Evolutionary conservation across 768 basidiomycete genomes (phyloP), one percentile per base, ranked within the genome.

Genomic region (Hygrocybe punicea): DNA sequence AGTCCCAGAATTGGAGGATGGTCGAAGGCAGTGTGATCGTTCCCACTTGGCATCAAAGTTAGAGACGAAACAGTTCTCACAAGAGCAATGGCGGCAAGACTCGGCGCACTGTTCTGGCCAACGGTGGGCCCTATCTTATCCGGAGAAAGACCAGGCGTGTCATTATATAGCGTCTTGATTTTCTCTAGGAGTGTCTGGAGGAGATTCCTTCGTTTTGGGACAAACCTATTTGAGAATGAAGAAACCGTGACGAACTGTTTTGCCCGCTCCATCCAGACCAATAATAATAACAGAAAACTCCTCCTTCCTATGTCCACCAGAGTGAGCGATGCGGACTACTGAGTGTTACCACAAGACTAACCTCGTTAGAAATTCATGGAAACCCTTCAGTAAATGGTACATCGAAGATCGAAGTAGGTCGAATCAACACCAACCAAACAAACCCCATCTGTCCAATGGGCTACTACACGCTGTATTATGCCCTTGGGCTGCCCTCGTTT

Each of bases 111-210:
- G 71, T 98, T 98, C 73, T 98, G 96, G 0, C 97, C 97, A 3
- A 99, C 90, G 0, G 97, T 99, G 1, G 97, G 97, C 0, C 82
- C 92, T 63, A 99, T 98, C 74, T 93, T 97, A 63, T 93, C 88
- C 0, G 95, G 87, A 36, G 89, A 78, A n/a, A 97, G 81, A 0
- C 91, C 92, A 0, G 94, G 93, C 0, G 81, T 83, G 37, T 89
- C 84, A 67, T 87, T 96, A 68, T 95, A 98, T 0, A 91, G 73
- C 1, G 91, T 93, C 78, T 98, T 98, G 57, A 98, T 94, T 70
- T 87, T 89, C 77, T 98, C 95, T 42, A 97, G 77, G 59, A 94
- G 75, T 0, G 91, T 93, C 91, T 94, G 62, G 8, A 17, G n/a
- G 33, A 36, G 40, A 57, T 51, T 59, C 53, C 60, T 55, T 51